Evolutionary conservation across 495 filamentous ascomycete genomes (phyloP).

Genomic region (Entonaema liquescens): DNA sequence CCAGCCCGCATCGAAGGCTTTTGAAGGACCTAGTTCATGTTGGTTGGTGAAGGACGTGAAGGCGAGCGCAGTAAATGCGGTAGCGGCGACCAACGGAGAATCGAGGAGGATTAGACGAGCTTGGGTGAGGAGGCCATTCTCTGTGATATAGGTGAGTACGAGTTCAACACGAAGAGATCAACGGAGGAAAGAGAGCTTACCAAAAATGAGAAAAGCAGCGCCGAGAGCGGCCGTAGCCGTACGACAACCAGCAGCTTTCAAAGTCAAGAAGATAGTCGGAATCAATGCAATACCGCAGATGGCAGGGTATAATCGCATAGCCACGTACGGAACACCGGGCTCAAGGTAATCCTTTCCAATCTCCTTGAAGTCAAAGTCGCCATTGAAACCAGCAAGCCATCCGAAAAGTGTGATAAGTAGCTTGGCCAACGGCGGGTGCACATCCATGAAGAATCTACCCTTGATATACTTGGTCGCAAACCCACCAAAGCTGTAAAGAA

Average conservation of each 20-base stretch:
- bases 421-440: conserved; percentile 97
- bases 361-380: conserved; percentile 98
- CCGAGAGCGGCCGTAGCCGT: conserved; percentile 84
- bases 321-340: conserved; percentile 93
- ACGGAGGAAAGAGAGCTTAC: conserved; percentile 55
- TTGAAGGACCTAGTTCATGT: conserved; percentile 87
- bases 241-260: conserved; percentile 90
- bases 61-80: conserved; percentile 87
- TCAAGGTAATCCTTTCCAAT: conserved; percentile 99
- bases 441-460: conserved; percentile 98
- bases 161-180: conserved; percentile 24
- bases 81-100: conserved; percentile 92
- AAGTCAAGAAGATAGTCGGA: conserved; percentile 90
- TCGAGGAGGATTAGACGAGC: conserved; percentile 95
- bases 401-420: conserved; percentile 93
- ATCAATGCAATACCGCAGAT: conserved; percentile 85
- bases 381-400: conserved; percentile 94
- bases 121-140: conserved; percentile 94
- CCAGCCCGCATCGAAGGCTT: conserved; percentile 89
- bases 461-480: conserved; percentile 99
- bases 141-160: conserved; percentile 54
- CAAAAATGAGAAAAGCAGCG: conserved; percentile 87
- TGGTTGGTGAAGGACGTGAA: conserved; percentile 97
- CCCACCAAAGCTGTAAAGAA: conserved; percentile 80
- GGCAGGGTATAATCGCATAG: conserved; percentile 94